Percentiles rank a stretch among this genome's conserved stretches.
Conservation (phyloP, 2,329 filamentous ascomycete species). For the Ophiostoma perfectum region DNA sequence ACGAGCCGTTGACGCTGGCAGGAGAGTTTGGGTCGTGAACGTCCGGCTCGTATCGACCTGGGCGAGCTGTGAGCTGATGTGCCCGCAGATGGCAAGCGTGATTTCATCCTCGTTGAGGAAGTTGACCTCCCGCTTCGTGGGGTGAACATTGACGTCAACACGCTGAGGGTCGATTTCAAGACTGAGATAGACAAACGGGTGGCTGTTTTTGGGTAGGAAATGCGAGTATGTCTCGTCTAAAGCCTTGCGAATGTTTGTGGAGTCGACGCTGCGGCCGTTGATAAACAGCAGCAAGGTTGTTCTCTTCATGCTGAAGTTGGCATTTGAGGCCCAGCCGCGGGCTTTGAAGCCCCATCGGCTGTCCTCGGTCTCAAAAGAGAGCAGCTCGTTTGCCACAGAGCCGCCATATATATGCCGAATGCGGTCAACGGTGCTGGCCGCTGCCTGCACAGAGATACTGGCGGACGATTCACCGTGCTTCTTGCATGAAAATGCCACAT, state of each 20-base stretch:
- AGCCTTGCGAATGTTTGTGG: conserved; percentile 77
- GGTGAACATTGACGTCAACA: conserved; percentile 96
- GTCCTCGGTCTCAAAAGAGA: conserved; percentile 68
- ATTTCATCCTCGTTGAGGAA: conserved; percentile 98
- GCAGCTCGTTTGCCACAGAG: conserved; percentile 78
- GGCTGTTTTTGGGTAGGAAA: conserved; percentile 88
- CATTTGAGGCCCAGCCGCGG: conserved; percentile 77
- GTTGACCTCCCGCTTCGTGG: conserved; percentile 93
- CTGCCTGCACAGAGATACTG: conserved; percentile 71
- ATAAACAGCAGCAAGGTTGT: conserved; percentile 88
- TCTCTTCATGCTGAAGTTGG: conserved; percentile 90
- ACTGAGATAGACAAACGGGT: conserved; percentile 89
- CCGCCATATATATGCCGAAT: conserved; percentile 88
- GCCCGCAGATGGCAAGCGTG: conserved; percentile 74
- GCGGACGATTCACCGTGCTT: conserved; percentile 85
- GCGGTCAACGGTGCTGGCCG: conserved; percentile 68
- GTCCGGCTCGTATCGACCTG: conserved; percentile 89
- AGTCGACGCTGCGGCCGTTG: conserved; percentile 92
- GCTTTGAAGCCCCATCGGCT: conserved; percentile 78
- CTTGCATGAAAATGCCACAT: conserved; percentile 94
- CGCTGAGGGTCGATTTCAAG: conserved; percentile 86
- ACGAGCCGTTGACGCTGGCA: conserved; percentile 37
- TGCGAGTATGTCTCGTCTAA: conserved; percentile 82
- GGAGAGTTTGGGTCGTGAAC: conserved; percentile 86
- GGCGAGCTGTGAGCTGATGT: conserved; percentile 71